Percentiles rank a stretch among this genome's conserved stretches.
Conservation (phyloP, 2,329 filamentous ascomycete genomes). For the Aspergillus jensenii region DNA sequence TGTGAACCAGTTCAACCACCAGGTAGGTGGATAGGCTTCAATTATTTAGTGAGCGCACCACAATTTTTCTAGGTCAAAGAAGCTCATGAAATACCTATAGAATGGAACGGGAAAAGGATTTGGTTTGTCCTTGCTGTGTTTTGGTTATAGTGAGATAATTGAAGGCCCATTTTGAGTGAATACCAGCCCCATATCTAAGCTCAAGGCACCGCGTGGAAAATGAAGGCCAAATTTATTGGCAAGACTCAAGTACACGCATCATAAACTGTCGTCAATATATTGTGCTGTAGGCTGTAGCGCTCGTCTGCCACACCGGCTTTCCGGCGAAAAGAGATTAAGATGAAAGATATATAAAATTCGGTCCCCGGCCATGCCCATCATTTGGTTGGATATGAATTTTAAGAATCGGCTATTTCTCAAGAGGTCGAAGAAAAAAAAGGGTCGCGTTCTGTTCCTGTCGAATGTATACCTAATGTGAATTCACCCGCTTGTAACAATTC, state of each 20-base stretch:
- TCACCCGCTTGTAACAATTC: constrained; percentile 4
- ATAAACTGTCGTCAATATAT: constrained; percentile 16
- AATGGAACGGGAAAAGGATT: not conserved
- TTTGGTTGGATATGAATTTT: not conserved
- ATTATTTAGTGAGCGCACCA: no score
- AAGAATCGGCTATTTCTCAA: not conserved
- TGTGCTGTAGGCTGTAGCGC: constrained; percentile 8
- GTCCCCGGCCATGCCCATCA: not conserved
- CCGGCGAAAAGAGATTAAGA: not conserved
- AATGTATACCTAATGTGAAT: constrained; percentile 2
- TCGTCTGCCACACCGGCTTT: constrained; percentile 4
- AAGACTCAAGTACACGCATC: constrained; percentile 11
- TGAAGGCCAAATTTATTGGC: not conserved
- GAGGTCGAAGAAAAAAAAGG: not conserved
- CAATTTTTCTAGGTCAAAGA: not conserved
- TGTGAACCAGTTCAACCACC: not conserved
- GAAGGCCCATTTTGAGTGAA: not conserved
- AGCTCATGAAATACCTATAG: not conserved
- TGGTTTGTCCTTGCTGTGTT: not conserved
- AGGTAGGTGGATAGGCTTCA: no score
- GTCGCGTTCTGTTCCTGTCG: not conserved
- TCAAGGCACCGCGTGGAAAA: not conserved
- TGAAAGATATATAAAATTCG: not conserved
- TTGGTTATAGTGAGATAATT: not conserved
- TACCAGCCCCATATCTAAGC: not conserved